Base-by-base conservation (phyloP, 169 alveolate genomes). In the Plasmodium inui region DNA sequence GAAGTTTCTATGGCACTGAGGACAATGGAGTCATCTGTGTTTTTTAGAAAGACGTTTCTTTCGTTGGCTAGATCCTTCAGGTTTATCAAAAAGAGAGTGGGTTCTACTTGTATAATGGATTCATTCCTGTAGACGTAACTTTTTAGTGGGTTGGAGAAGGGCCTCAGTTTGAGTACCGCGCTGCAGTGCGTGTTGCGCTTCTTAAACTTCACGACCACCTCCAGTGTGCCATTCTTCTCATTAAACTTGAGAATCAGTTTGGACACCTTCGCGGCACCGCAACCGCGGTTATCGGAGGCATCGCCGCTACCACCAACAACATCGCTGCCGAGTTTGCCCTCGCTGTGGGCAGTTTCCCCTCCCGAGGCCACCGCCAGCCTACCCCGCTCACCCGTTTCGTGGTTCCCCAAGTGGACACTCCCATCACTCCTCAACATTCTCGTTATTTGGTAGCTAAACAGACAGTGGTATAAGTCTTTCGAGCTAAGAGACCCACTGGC, bases 21-120 rank as follows among this genome's bases (percentile, higher is more conserved):
- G 32, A 78, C 34, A 34, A 89, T 57, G 10, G 94, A 55, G 19
- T 70, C 71, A 79, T 89, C 94, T 22, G 94, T 89, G 53, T 70
- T 81, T 44, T 89, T 81, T 61, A 89, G 73, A 89, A 81, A 89
- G 2, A 89, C 82, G 34, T 89, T 78, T 81, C 76, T 89, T 79
- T 89, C 94, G 37, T 81, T 89, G 8, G 94, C 61, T 61, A 89
- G 37, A 32, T 78, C 90, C 71, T 89, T 78, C 19, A 89, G 22
- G 57, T 89, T 89, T 30, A 89, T 80, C 8, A 89, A 67, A 79
- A 89, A 89, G 46, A 89, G 82, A n/a, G 90, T 78, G n/a, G 94
- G 94, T 28, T 89, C 94, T 46, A 89, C 28, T 41, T 89, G 89
- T 89, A 89, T 89, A 14, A 89, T 61, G 12, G 94, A 80, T 70